phyloP scores from a whole-genome alignment of 768 basidiomycete genomes.

The Serendipita sp. region DNA sequence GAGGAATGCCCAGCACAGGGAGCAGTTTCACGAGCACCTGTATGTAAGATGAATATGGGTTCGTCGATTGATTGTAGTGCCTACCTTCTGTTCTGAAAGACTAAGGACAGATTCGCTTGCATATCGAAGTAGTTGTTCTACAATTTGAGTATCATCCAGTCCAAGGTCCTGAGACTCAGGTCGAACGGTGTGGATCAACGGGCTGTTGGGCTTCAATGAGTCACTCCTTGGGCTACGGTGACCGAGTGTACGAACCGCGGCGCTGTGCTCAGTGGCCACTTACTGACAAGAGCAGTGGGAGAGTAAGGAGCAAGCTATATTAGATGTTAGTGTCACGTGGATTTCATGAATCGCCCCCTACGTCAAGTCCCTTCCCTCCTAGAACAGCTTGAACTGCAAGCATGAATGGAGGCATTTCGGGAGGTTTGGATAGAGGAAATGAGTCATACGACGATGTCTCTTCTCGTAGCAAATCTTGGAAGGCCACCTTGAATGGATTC shows the following conservation, averaged over 20 bases:
- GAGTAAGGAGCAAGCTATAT: not conserved
- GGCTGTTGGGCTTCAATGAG: not conserved
- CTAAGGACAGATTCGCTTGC: not conserved
- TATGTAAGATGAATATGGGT: not conserved
- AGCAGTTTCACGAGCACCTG: not conserved
- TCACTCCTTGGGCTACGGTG: too few species aligned
- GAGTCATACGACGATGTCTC: not conserved
- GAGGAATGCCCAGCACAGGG: not conserved
- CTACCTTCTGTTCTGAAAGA: not conserved
- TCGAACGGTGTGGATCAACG: not conserved
- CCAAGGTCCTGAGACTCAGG: not conserved
- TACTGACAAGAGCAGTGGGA: not conserved
- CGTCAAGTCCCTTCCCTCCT: not conserved
- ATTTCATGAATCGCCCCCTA: not conserved
- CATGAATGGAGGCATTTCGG: not conserved
- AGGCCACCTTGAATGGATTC: not conserved
- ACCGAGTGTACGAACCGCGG: not conserved
- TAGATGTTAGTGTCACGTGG: not conserved
- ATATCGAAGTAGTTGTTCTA: not conserved
- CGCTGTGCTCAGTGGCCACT: not conserved
- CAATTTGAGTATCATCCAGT: not conserved
- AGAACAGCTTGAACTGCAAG: not conserved
- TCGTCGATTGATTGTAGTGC: not conserved
- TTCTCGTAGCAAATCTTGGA: not conserved
- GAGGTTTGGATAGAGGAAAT: not conserved